Conservation (phyloP, 441 rosid species). For the Croton laevigatus region DNA sequence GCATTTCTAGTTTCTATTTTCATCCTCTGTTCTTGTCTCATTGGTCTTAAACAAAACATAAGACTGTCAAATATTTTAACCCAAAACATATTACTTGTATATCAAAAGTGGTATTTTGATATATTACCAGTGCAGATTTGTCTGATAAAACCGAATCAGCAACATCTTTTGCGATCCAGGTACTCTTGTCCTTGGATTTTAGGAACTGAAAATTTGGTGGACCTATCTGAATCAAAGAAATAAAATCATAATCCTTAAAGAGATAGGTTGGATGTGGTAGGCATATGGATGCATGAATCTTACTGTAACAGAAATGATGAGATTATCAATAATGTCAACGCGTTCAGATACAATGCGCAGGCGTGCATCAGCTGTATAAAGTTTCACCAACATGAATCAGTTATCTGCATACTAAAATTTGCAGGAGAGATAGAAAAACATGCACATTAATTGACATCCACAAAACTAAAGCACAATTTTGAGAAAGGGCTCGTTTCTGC, state of each 20-base stretch:
- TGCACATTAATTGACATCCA: not conserved
- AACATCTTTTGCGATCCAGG: constrained; percentile 82
- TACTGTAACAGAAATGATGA: constrained; percentile 81
- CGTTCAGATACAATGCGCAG: constrained; percentile 87
- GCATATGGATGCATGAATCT: constrained; percentile 19
- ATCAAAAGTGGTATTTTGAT: constrained; percentile 16
- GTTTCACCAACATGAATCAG: constrained; percentile 14
- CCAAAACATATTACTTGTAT: not conserved
- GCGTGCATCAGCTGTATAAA: constrained; percentile 81
- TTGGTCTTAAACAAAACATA: not conserved
- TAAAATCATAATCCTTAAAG: constrained; percentile 29
- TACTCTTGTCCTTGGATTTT: constrained; percentile 76
- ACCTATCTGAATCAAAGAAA: constrained; percentile 74
- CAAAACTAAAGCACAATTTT: not conserved
- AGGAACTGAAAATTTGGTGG: constrained; percentile 73
- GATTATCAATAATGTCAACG: constrained; percentile 80
- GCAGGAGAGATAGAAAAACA: not conserved
- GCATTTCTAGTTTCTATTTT: not conserved
- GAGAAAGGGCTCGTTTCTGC: constrained; percentile 5
- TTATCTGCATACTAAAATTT: not conserved
- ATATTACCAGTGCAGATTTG: constrained; percentile 82
- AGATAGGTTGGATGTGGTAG: constrained; percentile 9
- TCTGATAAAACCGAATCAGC: constrained; percentile 90
- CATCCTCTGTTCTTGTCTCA: not conserved
- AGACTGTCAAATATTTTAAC: not conserved